A percentile compares a stretch with the other conserved stretches of the same genome.
Conservation (phyloP, 2,329 filamentous ascomycete species). For the Ascocoryne sarcoides region DNA sequence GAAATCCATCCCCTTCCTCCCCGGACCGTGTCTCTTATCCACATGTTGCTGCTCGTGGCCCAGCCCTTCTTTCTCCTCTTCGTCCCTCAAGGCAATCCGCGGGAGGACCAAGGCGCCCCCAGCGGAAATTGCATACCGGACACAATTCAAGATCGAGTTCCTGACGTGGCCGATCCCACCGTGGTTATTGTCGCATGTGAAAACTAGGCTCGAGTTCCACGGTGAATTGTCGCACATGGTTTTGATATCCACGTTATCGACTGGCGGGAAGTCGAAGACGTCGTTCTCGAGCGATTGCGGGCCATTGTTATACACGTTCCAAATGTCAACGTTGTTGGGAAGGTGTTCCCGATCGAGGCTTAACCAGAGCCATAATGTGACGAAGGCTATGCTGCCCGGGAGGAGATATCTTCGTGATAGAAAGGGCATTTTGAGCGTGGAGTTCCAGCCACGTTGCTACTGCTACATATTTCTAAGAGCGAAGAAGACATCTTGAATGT, state of each 20-base stretch:
- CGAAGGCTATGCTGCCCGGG: constrained; percentile 11
- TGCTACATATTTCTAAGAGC: not conserved
- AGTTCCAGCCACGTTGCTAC: too few species aligned
- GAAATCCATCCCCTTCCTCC: constrained; percentile 23
- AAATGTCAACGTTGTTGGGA: constrained; percentile 2
- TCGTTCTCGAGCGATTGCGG: constrained; percentile 9
- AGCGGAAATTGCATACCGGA: constrained; percentile 33
- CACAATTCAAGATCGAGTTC: constrained; percentile 34
- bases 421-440: constrained; percentile 4
- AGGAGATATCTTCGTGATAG: constrained; percentile 12
- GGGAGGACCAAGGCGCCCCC: constrained; percentile 32
- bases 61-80: constrained; percentile 2
- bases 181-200: constrained; percentile 33
- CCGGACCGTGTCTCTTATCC: constrained; percentile 18
- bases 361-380: constrained; percentile 18
- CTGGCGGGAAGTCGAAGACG: constrained; percentile 30
- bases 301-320: constrained; percentile 3
- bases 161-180: constrained; percentile 34
- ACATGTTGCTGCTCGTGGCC: constrained; percentile 6
- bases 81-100: constrained; percentile 29
- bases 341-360: constrained; percentile 11
- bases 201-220: constrained; percentile 31
- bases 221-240: constrained; percentile 27
- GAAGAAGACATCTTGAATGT: not conserved
- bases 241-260: constrained; percentile 30